Evolutionary conservation across 257 asterid genomes (phyloP).

Genomic region (Buddleja alternifolia): DNA sequence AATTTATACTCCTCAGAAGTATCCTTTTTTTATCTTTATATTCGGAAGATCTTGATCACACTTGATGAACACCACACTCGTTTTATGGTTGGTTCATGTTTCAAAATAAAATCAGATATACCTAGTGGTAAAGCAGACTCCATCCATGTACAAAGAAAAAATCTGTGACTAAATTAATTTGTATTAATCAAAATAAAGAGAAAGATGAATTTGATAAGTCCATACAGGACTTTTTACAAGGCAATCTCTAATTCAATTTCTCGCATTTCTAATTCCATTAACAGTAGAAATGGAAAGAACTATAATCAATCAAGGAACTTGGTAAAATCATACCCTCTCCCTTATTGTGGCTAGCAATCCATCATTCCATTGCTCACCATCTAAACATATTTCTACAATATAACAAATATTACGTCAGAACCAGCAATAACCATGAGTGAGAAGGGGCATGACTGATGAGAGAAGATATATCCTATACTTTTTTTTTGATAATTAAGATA

Average conservation of each 20-base stretch:
- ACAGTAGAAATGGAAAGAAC: slow-evolving; percentile 21
- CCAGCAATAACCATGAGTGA: neutral
- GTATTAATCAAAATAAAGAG: no score
- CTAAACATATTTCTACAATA: slow-evolving; percentile 79
- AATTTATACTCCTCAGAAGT: no score
- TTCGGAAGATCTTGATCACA: no score
- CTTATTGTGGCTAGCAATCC: slow-evolving; percentile 92
- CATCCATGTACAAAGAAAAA: no score
- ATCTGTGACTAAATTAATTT: no score
- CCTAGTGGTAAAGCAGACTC: no score
- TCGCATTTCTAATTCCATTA: neutral
- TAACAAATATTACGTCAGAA: slow-evolving; percentile 32
- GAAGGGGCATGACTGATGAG: neutral
- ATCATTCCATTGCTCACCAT: slow-evolving; percentile 98
- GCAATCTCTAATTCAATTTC: neutral
- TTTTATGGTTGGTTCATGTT: no score
- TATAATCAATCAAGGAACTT: slow-evolving; percentile 14
- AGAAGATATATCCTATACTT: slow-evolving; percentile 23
- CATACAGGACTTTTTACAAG: neutral
- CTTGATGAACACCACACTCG: no score
- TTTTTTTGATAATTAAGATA: no score
- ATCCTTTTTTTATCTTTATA: no score
- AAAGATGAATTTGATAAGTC: neutral
- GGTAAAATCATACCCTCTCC: slow-evolving; percentile 75
- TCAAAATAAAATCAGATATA: no score